Evolutionary conservation across 441 rosid genomes (phyloP).

Genomic region (Populus hybrid): DNA sequence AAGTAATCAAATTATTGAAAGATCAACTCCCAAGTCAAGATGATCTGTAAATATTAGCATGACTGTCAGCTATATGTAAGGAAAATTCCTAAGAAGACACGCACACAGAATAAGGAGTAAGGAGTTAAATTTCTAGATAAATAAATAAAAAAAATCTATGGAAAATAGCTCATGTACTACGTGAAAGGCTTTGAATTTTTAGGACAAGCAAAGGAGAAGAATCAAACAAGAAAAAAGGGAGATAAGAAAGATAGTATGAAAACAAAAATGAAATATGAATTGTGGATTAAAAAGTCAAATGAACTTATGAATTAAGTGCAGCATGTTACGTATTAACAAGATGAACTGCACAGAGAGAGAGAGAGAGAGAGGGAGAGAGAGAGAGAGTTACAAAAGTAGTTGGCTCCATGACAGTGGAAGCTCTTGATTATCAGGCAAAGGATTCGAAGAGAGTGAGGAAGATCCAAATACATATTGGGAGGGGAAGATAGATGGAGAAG

Average conservation of each 20-base stretch:
- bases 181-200: background rate
- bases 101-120: background rate
- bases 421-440: slow-evolving; percentile 53
- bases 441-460: slow-evolving; percentile 41
- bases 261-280: background rate
- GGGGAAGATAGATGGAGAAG: slow-evolving; percentile 33
- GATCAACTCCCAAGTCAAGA: background rate
- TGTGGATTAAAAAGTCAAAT: background rate
- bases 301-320: background rate
- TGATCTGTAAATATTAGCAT: background rate
- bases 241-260: slow-evolving; percentile 49
- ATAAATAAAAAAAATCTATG: background rate
- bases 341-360: background rate
- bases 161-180: background rate
- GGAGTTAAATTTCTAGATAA: background rate
- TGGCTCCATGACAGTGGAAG: slow-evolving; percentile 90
- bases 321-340: background rate
- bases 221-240: slow-evolving; percentile 29
- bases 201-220: background rate
- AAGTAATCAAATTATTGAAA: background rate
- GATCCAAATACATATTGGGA: slow-evolving; percentile 43
- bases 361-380: slow-evolving; percentile 4
- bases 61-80: background rate
- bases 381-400: slow-evolving; percentile 65
- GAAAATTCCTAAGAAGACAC: background rate